A percentile compares a stretch with the other conserved stretches of the same genome.
These are phyloP conservation scores for Herpetospermum pedunculosum DNA, from an alignment of 306 rosid species.

Conservation along the genomic window DNA sequence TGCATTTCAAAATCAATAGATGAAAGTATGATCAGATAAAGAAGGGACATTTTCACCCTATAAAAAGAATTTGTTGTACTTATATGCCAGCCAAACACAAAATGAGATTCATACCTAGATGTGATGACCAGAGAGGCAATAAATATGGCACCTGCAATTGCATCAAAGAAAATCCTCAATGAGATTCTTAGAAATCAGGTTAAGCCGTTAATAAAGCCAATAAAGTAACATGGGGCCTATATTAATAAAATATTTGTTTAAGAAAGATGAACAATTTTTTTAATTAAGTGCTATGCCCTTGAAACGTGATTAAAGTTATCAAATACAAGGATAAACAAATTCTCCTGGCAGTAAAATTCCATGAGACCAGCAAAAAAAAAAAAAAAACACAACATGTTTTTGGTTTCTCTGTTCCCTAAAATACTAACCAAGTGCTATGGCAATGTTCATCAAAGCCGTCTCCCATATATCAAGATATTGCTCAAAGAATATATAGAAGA, in stretches of 20 bases:
- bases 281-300: neutral
- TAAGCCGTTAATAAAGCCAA: neutral
- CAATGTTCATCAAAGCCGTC: conserved; percentile 57
- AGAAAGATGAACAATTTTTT: neutral
- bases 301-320: neutral
- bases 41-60: neutral
- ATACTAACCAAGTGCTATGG: conserved; percentile 76
- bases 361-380: neutral
- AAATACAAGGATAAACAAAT: neutral
- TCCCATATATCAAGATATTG: conserved; percentile 90
- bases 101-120: conserved; percentile 49
- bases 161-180: conserved; percentile 4
- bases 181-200: neutral
- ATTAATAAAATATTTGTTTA: neutral
- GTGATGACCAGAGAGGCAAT: conserved; percentile 74
- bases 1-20: conserved; percentile 30
- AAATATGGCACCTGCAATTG: conserved; percentile 75
- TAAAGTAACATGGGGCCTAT: neutral
- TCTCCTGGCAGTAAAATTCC: neutral
- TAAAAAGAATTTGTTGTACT: neutral
- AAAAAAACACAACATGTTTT: neutral
- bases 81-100: conserved; percentile 11
- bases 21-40: neutral
- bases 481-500: conserved; percentile 92
- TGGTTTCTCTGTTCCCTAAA: neutral